Percentiles rank a stretch among this genome's conserved stretches.
These are phyloP conservation scores for Hondaea fermentalgiana DNA, from an alignment of 108 stramenopile genomes.

Conservation along the genomic window DNA sequence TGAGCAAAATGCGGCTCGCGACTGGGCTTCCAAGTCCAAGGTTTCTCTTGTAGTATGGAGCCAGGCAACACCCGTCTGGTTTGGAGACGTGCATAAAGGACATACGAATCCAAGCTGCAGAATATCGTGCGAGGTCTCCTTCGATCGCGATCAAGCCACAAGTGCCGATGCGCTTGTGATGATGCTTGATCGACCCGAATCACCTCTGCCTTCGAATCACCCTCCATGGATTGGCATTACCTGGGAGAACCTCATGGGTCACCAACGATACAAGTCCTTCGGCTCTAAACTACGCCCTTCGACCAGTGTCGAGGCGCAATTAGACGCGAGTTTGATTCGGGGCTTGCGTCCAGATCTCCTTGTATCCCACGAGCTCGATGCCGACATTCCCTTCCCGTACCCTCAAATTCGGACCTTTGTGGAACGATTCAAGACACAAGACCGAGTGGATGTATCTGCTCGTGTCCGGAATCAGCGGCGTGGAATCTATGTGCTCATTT, in stretches of 20 bases:
- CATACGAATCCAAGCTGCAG: not conserved
- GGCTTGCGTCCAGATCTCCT: not conserved
- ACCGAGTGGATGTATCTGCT: not conserved
- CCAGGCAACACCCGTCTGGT: not conserved
- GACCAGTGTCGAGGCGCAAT: not conserved
- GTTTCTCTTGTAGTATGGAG: not conserved
- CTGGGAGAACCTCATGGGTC: not conserved
- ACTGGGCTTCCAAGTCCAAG: not conserved
- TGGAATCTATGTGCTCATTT: not conserved
- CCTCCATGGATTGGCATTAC: not conserved
- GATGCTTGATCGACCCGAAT: not conserved
- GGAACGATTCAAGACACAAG: not conserved
- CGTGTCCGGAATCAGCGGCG: not conserved
- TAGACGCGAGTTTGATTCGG: not conserved
- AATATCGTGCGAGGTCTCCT: not conserved
- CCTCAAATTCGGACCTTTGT: not conserved
- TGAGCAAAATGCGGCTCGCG: not conserved
- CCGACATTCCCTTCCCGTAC: not conserved
- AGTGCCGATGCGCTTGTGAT: not conserved
- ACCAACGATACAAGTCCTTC: not conserved
- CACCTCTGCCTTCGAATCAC: not conserved
- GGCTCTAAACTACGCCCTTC: not conserved
- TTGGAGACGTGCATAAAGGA: not conserved
- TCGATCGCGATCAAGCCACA: not conserved
- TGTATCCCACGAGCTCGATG: not conserved